Conservation (phyloP, 305 asterid species). For the Fraxinus paxiana region DNA sequence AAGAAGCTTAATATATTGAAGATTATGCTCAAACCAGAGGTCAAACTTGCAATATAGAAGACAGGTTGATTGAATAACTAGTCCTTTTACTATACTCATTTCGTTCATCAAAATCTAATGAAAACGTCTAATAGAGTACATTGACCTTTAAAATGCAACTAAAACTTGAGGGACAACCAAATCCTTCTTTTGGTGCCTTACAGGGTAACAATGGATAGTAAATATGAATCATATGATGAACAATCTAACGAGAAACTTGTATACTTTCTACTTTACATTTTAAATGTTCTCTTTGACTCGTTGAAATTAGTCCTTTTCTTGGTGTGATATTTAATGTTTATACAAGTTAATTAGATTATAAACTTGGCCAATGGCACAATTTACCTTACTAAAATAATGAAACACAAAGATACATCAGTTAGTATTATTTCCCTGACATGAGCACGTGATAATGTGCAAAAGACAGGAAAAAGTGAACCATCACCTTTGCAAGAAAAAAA, state of each 20-base stretch:
- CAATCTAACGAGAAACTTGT: neutral
- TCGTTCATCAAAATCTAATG: neutral
- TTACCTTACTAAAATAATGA: neutral
- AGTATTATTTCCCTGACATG: neutral
- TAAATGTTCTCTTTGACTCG: neutral
- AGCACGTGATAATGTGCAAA: neutral
- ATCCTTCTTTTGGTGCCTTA: neutral
- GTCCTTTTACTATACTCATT: neutral
- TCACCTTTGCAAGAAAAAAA: neutral
- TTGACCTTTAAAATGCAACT: neutral
- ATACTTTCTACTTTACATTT: neutral
- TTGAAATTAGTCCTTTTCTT: neutral
- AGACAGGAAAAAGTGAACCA: neutral
- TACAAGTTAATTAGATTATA: neutral
- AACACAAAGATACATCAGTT: neutral
- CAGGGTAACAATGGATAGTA: neutral
- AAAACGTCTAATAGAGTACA: neutral
- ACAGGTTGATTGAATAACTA: neutral
- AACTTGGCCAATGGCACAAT: neutral
- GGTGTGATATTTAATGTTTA: neutral
- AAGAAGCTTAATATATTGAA: constrained; percentile 14
- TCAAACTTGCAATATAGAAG: neutral
- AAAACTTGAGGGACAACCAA: neutral
- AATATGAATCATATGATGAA: neutral
- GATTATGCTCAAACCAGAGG: neutral